Conservation (phyloP, 2,329 filamentous ascomycete genomes). For the Fusarium pilosicola region DNA sequence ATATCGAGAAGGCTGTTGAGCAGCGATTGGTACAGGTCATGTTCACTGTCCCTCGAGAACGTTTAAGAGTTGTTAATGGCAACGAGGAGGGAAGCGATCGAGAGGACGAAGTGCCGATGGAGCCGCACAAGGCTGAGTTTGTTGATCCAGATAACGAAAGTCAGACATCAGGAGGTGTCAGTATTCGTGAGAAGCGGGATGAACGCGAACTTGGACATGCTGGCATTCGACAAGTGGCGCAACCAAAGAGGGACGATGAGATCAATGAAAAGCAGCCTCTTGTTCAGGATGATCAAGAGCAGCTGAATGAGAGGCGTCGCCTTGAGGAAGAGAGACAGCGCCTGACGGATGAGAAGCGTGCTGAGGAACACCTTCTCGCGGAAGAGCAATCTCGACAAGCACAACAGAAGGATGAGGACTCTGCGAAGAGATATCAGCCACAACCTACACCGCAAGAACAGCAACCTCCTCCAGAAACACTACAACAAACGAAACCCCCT, state of each 20-base stretch:
- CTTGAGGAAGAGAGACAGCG: constrained; percentile 4
- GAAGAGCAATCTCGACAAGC: constrained; percentile 4
- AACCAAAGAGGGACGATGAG: constrained; percentile 7
- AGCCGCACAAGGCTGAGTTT: constrained; percentile 52
- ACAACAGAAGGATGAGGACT: neutral
- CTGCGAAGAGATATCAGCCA: constrained; percentile 1
- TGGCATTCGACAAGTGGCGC: neutral
- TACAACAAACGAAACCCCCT: constrained; percentile 17
- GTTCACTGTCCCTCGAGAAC: constrained; percentile 92
- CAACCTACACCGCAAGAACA: constrained; percentile 5
- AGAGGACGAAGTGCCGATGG: constrained; percentile 43
- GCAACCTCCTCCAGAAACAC: neutral
- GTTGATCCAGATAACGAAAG: constrained; percentile 52
- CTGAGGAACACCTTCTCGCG: neutral
- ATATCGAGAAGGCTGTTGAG: constrained; percentile 78
- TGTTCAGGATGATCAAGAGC: constrained; percentile 12
- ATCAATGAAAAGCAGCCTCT: constrained; percentile 21
- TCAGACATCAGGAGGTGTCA: constrained; percentile 17
- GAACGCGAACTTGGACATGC: neutral
- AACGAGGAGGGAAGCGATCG: constrained; percentile 56
- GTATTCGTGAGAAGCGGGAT: constrained; percentile 20
- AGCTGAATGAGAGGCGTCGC: neutral
- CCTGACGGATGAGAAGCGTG: neutral
- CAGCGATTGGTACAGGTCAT: constrained; percentile 81
- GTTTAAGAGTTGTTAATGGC: constrained; percentile 88